Percentiles rank a stretch among this genome's conserved stretches.
These are phyloP conservation scores for Pezicula radicicola DNA, from an alignment of 2,329 filamentous ascomycete genomes.

Conservation along the genomic window DNA sequence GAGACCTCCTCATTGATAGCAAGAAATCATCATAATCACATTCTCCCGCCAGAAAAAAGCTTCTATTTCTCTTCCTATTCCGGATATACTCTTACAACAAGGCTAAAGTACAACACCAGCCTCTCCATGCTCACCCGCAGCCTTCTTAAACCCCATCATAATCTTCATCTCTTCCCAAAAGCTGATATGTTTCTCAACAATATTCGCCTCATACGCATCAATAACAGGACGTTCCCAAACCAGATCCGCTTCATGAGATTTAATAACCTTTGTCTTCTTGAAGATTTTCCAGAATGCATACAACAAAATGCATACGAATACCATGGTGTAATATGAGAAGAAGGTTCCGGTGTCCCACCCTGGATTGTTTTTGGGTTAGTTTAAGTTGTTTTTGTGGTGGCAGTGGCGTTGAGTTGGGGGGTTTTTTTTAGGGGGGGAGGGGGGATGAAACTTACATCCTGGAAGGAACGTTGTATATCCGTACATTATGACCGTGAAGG, in stretches of 20 bases:
- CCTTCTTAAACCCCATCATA: constrained; percentile 18
- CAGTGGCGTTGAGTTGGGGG: too few relatives aligned
- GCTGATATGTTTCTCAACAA: constrained; percentile 10
- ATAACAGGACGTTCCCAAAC: constrained; percentile 22
- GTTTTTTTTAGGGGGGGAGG: background rate
- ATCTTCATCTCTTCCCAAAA: constrained; percentile 20
- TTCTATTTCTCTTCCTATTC: too few relatives aligned
- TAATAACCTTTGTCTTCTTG: constrained; percentile 50
- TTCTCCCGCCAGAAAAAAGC: too few relatives aligned
- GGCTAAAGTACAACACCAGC: background rate
- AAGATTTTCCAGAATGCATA: constrained; percentile 68
- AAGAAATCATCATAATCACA: too few relatives aligned
- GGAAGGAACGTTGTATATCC: constrained; percentile 59
- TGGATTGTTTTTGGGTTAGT: constrained; percentile 63
- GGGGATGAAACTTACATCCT: constrained; percentile 33
- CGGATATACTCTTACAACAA: too few relatives aligned
- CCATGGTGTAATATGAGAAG: constrained; percentile 67
- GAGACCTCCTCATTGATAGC: too few relatives aligned
- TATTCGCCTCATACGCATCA: constrained; percentile 20
- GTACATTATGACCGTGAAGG: constrained; percentile 57
- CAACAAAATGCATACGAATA: constrained; percentile 58
- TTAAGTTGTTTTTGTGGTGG: background rate
- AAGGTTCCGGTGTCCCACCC: constrained; percentile 69
- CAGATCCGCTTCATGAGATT: constrained; percentile 31
- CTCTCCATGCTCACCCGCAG: background rate